Percentiles rank a stretch among this genome's conserved stretches.
Evolutionary conservation across 176 grass and related monocot genomes (phyloP).

Genomic region (Musa itinerans): DNA sequence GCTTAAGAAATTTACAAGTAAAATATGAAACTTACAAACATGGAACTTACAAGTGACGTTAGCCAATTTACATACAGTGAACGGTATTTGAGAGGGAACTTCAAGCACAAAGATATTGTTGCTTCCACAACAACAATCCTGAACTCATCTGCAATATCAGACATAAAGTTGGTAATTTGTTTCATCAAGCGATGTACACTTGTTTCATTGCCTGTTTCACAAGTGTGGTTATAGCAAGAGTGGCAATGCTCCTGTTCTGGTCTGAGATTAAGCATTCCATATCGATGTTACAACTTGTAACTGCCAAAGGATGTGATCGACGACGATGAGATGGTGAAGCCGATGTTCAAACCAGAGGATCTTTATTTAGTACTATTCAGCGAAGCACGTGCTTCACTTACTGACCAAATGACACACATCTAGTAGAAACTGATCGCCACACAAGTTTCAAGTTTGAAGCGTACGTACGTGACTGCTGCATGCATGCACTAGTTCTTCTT

Average conservation of each 20-base stretch:
- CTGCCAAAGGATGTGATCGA: background rate
- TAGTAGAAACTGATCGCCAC: too few relatives aligned
- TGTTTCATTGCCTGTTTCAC: slow-evolving; percentile 95
- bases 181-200: slow-evolving; percentile 98
- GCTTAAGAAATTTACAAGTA: slow-evolving; percentile 83
- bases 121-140: slow-evolving; percentile 98
- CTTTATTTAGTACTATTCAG: too few relatives aligned
- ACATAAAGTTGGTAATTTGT: slow-evolving; percentile 99
- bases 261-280: slow-evolving; percentile 99
- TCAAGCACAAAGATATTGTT: slow-evolving; percentile 89
- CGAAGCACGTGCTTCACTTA: too few relatives aligned
- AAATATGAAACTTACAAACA: background rate
- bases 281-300: slow-evolving; percentile 98
- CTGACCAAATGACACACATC: too few relatives aligned
- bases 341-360: too few relatives aligned
- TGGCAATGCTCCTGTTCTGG: slow-evolving; percentile 96
- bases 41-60: background rate
- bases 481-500: too few relatives aligned
- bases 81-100: slow-evolving; percentile 96
- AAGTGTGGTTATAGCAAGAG: slow-evolving; percentile 91
- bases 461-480: too few relatives aligned
- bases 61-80: slow-evolving; percentile 53
- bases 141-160: slow-evolving; percentile 97
- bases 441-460: too few relatives aligned
- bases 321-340: too few relatives aligned